These are phyloP conservation scores for Ceratocystis cacaofunesta DNA, from an alignment of 2,329 filamentous ascomycete species.

Conservation along the genomic window DNA sequence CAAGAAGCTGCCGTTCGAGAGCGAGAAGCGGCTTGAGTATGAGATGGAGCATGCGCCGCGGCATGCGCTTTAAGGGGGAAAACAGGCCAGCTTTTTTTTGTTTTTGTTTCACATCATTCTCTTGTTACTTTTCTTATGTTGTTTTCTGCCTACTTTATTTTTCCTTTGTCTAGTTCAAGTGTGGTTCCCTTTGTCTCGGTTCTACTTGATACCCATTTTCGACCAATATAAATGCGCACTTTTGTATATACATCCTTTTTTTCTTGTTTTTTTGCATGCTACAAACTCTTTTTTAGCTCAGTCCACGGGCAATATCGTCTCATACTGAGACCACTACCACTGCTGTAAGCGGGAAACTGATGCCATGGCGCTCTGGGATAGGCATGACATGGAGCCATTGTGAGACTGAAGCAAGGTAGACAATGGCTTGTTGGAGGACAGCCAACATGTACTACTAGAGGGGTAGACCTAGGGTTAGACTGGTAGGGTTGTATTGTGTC, in stretches of 20 bases:
- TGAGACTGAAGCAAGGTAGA: neutral
- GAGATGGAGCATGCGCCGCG: constrained; percentile 21
- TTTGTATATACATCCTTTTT: too few species aligned
- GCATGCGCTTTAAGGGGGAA: constrained; percentile 4
- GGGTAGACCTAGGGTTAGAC: neutral
- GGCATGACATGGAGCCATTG: neutral
- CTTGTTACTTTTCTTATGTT: neutral
- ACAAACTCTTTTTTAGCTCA: too few species aligned
- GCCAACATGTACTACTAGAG: neutral
- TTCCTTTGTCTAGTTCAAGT: constrained; percentile 2
- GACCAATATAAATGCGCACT: neutral
- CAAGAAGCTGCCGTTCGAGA: constrained; percentile 21
- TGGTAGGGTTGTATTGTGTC: neutral
- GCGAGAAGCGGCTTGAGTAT: constrained; percentile 15
- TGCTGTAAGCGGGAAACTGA: neutral
- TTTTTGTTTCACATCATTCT: neutral
- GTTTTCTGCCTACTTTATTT: neutral
- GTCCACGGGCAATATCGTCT: neutral
- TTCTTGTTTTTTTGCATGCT: too few species aligned
- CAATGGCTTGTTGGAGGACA: neutral
- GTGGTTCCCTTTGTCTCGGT: neutral
- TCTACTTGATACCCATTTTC: constrained; percentile 3
- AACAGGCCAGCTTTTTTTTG: neutral
- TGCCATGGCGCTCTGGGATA: neutral
- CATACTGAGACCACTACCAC: neutral